These are phyloP conservation scores for Termitomyces titanicus DNA, from an alignment of 768 basidiomycete species.

Conservation along the genomic window DNA sequence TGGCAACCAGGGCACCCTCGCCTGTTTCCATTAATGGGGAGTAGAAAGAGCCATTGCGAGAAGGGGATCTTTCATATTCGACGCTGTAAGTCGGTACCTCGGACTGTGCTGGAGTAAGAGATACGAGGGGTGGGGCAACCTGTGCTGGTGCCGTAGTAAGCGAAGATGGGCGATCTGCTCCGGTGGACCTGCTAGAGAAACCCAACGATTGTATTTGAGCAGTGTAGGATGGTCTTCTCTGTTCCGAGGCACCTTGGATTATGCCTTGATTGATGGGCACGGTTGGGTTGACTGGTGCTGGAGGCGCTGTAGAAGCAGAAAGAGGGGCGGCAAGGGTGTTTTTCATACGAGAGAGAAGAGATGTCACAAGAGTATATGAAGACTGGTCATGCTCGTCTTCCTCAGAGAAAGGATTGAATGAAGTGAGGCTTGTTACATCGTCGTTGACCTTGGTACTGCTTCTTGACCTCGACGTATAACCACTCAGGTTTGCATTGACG, in stretches of 20 bases:
- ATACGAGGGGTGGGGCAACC: constrained; percentile 80
- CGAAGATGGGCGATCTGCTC: constrained; percentile 56
- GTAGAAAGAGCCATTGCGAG: constrained; percentile 45
- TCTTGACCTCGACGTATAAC: constrained; percentile 54
- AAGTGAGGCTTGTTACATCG: constrained; percentile 74
- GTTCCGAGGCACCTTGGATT: constrained; percentile 34
- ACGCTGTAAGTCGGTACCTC: constrained; percentile 68
- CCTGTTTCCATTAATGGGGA: constrained; percentile 52
- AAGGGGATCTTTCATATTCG: constrained; percentile 60
- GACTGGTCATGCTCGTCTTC: constrained; percentile 90
- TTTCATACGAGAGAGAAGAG: constrained; percentile 78
- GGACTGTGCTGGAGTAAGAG: constrained; percentile 80
- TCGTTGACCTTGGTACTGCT: constrained; percentile 55
- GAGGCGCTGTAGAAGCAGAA: constrained; percentile 47
- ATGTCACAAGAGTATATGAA: constrained; percentile 80
- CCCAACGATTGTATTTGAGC: constrained; percentile 44
- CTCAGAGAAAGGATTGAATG: constrained; percentile 90
- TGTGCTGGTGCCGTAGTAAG: constrained; percentile 49
- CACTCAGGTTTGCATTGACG: constrained; percentile 31
- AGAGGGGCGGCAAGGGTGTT: constrained; percentile 71
- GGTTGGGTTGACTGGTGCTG: constrained; percentile 30
- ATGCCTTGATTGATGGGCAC: constrained; percentile 24
- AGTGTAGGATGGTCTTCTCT: constrained; percentile 56
- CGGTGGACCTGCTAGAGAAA: constrained; percentile 42
- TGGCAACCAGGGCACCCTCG: constrained; percentile 59